These are phyloP conservation scores for Trichoderma polysporum DNA, from an alignment of 2,329 filamentous ascomycete genomes.

Conservation along the genomic window DNA sequence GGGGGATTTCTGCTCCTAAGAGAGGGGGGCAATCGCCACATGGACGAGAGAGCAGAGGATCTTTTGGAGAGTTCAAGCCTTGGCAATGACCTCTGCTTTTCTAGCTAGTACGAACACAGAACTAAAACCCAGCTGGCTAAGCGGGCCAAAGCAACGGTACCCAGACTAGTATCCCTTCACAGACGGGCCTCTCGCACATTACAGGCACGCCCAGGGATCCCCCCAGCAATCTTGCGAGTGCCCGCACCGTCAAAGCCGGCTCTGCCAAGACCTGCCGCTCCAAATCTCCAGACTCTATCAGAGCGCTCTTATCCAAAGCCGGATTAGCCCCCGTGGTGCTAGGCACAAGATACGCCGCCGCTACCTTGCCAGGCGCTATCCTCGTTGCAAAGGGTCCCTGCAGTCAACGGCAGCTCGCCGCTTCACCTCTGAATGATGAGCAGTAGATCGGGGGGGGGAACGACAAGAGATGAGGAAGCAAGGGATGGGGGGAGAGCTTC, in stretches of 20 bases:
- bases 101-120: neutral
- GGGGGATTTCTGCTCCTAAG: neutral
- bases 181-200: no score
- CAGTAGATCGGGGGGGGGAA: neutral
- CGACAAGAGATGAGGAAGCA: neutral
- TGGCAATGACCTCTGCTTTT: neutral
- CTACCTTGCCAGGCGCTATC: neutral
- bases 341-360: neutral
- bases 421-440: neutral
- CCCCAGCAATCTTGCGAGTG: neutral
- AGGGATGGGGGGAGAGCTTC: neutral
- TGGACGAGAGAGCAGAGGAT: neutral
- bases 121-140: neutral
- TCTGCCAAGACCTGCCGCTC: conserved; percentile 4
- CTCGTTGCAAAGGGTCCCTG: conserved; percentile 20
- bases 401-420: neutral
- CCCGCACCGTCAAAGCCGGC: neutral
- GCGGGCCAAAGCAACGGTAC: neutral
- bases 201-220: neutral
- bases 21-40: neutral
- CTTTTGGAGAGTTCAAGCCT: conserved; percentile 6
- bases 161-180: neutral
- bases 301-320: neutral
- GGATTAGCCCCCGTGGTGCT: neutral
- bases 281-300: conserved; percentile 4